Conservation (phyloP, 164 flowering plant genomes). For the Vitis riparia region DNA sequence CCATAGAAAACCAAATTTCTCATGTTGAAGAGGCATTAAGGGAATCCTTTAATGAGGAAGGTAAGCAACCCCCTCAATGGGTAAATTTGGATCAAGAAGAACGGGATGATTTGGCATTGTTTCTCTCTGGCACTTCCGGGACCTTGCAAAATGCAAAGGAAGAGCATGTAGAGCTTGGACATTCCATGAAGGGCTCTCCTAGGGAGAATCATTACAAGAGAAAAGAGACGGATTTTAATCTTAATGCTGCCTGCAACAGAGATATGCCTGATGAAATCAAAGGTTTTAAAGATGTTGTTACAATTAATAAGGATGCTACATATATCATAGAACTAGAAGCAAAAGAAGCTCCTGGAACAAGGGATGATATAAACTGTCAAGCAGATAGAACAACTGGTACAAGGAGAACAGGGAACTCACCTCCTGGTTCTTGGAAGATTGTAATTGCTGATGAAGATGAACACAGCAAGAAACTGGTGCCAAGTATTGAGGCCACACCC, state of each 20-base stretch:
- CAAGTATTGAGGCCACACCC: slow-evolving; percentile 36
- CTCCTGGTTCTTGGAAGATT: slow-evolving; percentile 54
- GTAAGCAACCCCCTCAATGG: slow-evolving; percentile 73
- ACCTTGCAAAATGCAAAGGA: slow-evolving; percentile 23
- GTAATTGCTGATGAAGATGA: slow-evolving; percentile 55
- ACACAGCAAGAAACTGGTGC: slow-evolving; percentile 17
- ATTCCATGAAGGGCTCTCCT: slow-evolving; percentile 12
- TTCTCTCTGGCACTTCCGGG: slow-evolving; percentile 64
- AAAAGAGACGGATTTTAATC: slow-evolving; percentile 16
- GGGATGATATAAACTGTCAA: slow-evolving; percentile 35
- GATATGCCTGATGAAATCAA: slow-evolving; percentile 15
- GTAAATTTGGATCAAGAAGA: slow-evolving; percentile 77
- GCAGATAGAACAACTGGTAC: slow-evolving; percentile 38
- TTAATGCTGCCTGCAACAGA: slow-evolving; percentile 13
- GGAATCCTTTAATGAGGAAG: slow-evolving; percentile 49
- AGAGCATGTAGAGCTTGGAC: slow-evolving; percentile 13
- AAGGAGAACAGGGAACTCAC: slow-evolving; percentile 48
- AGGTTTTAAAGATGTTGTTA: slow-evolving; percentile 29
- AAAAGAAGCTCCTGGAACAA: slow-evolving; percentile 24
- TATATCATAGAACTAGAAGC: slow-evolving; percentile 41
- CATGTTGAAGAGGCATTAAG: slow-evolving; percentile 53
- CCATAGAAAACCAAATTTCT: slow-evolving; percentile 65
- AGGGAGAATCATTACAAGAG: slow-evolving; percentile 9
- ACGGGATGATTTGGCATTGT: slow-evolving; percentile 72
- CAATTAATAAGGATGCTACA: slow-evolving; percentile 28